These are phyloP conservation scores for Conoideocrella luteorostrata DNA, from an alignment of 2,329 filamentous ascomycete species.

Conservation along the genomic window DNA sequence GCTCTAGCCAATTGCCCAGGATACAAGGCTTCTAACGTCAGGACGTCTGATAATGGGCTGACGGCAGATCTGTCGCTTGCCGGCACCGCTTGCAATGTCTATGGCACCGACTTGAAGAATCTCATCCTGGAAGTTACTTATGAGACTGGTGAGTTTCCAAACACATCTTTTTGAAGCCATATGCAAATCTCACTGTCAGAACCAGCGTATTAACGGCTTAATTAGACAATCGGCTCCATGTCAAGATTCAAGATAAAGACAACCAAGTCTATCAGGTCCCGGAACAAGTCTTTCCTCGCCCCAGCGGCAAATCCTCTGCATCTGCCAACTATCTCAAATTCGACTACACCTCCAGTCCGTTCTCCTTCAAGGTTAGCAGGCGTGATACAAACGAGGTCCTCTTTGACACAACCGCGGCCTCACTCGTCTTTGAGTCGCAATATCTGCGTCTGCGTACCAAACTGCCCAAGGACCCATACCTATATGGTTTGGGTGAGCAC, in stretches of 20 bases:
- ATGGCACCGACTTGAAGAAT: slow-evolving; percentile 66
- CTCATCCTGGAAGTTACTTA: slow-evolving; percentile 56
- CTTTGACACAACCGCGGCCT: slow-evolving; percentile 63
- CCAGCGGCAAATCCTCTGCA: slow-evolving; percentile 17
- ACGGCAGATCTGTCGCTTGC: slow-evolving; percentile 66
- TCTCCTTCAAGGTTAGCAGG: slow-evolving; percentile 57
- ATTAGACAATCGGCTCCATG: slow-evolving; percentile 61
- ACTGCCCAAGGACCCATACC: slow-evolving; percentile 59
- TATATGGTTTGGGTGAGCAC: slow-evolving; percentile 78
- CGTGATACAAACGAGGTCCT: slow-evolving; percentile 40
- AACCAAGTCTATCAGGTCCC: slow-evolving; percentile 70
- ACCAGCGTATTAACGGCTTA: background rate
- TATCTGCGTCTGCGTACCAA: slow-evolving; percentile 67
- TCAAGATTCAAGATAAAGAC: slow-evolving; percentile 66
- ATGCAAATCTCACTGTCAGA: too few relatives aligned
- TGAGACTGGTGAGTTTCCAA: slow-evolving; percentile 19
- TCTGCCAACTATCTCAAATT: slow-evolving; percentile 40
- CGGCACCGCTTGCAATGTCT: slow-evolving; percentile 66
- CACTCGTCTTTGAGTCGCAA: slow-evolving; percentile 70
- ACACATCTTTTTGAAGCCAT: too few relatives aligned
- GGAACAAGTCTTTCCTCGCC: slow-evolving; percentile 57
- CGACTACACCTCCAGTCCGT: slow-evolving; percentile 42
- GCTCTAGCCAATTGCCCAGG: slow-evolving; percentile 52
- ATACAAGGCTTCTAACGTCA: slow-evolving; percentile 58
- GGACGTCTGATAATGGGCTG: slow-evolving; percentile 45